These are phyloP conservation scores for Mikania micrantha DNA, from an alignment of 129 eudicot species.

Conservation along the genomic window DNA sequence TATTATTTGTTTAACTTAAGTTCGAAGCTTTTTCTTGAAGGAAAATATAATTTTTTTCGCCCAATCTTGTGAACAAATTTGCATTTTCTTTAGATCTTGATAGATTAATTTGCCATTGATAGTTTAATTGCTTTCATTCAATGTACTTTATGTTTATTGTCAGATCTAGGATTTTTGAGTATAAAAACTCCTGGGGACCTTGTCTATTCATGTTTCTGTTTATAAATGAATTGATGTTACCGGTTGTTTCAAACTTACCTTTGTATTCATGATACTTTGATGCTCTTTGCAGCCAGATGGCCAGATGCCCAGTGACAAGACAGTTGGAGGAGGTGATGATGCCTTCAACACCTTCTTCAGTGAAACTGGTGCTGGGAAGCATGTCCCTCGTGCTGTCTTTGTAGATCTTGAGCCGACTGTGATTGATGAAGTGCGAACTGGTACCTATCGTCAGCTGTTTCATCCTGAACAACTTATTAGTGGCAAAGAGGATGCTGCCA, in stretches of 20 bases:
- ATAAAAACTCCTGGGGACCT: no score
- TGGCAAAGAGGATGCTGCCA: neutral
- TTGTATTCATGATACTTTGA: neutral
- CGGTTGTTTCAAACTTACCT: no score
- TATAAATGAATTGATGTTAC: no score
- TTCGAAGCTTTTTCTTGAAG: no score
- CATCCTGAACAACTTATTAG: slow-evolving; percentile 1
- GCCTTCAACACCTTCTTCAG: slow-evolving; percentile 3
- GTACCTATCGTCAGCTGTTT: neutral
- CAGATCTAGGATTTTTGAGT: no score
- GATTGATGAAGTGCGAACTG: neutral
- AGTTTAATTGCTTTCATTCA: neutral
- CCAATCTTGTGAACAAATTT: neutral
- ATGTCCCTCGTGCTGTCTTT: neutral
- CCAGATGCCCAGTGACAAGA: neutral
- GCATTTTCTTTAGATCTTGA: neutral
- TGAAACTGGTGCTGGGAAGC: neutral
- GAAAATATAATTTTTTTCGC: no score
- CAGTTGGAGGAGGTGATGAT: slow-evolving; percentile 1
- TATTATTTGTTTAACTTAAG: no score
- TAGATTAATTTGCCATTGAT: neutral
- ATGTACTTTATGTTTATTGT: neutral
- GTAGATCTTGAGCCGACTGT: slow-evolving; percentile 2
- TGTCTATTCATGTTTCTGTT: no score
- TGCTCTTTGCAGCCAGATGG: neutral